These are phyloP conservation scores for Lepiota brunneoincarnata DNA, from an alignment of 768 basidiomycete species.

Conservation along the genomic window DNA sequence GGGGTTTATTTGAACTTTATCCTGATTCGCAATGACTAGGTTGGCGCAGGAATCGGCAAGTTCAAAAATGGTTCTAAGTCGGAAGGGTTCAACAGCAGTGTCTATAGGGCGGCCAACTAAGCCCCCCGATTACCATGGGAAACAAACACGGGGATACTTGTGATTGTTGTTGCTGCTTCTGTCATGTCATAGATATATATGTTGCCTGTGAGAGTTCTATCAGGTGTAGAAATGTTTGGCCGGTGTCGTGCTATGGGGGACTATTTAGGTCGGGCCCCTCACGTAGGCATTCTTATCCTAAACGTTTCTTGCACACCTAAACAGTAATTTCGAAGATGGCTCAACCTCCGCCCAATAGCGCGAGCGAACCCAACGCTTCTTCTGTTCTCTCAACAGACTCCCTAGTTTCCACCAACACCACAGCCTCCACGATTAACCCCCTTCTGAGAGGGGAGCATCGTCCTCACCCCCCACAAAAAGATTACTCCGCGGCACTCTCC, in stretches of 20 bases:
- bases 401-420: conserved; percentile 6
- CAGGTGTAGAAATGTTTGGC: too few relatives aligned
- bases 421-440: background rate
- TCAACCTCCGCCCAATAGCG: background rate
- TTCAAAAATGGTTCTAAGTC: background rate
- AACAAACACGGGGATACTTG: too few relatives aligned
- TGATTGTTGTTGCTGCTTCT: too few relatives aligned
- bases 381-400: conserved; percentile 1
- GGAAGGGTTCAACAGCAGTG: background rate
- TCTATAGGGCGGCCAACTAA: background rate
- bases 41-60: background rate
- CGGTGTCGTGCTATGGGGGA: too few relatives aligned
- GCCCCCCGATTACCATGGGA: background rate
- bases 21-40: conserved; percentile 1
- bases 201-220: too few relatives aligned
- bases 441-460: background rate
- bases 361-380: background rate
- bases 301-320: background rate
- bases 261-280: too few relatives aligned
- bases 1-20: background rate
- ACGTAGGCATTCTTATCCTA: too few relatives aligned
- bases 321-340: background rate
- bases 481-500: conserved; percentile 34
- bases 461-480: conserved; percentile 24
- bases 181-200: too few relatives aligned